Evolutionary conservation across 164 flowering plant genomes (phyloP).

Genomic region (Piper longum): DNA sequence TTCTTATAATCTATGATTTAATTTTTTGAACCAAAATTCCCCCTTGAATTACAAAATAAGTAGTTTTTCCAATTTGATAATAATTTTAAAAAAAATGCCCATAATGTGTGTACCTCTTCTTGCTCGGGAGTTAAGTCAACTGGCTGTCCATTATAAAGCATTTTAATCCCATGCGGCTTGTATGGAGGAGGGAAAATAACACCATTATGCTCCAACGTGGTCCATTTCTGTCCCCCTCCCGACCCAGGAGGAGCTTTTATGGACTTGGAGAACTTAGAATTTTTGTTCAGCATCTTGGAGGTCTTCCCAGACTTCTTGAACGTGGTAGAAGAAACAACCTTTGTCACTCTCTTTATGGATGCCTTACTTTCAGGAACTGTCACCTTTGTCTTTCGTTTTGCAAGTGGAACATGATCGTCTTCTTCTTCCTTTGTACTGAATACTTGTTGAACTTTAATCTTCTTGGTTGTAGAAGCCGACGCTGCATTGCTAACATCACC

Average conservation of each 20-base stretch:
- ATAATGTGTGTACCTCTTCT: conserved; percentile 58
- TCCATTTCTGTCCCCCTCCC: conserved; percentile 95
- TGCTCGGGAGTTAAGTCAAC: conserved; percentile 83
- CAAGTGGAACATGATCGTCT: conserved; percentile 59
- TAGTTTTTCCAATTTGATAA: no score
- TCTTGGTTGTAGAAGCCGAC: conserved; percentile 38
- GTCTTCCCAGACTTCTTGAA: conserved; percentile 38
- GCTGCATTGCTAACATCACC: conserved; percentile 22
- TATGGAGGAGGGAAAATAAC: conserved; percentile 95
- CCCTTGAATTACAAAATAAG: background rate
- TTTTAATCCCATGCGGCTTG: conserved; percentile 82
- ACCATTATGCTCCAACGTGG: conserved; percentile 81
- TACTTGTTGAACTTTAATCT: conserved; percentile 29
- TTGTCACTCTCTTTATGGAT: conserved; percentile 28
- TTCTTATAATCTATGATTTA: no score
- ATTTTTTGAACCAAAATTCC: no score
- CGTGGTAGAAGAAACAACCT: conserved; percentile 34
- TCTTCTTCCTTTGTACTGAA: conserved; percentile 24
- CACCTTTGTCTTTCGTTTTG: conserved; percentile 51
- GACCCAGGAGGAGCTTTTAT: conserved; percentile 57
- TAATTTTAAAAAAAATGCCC: background rate
- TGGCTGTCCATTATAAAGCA: conserved; percentile 75
- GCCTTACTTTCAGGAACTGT: conserved; percentile 22
- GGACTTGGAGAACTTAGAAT: conserved; percentile 50
- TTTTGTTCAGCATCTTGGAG: conserved; percentile 35